Percentiles rank a stretch among this genome's conserved stretches.
Evolutionary conservation across 2,329 filamentous ascomycete genomes (phyloP).

Genomic region (Fusarium sororula): DNA sequence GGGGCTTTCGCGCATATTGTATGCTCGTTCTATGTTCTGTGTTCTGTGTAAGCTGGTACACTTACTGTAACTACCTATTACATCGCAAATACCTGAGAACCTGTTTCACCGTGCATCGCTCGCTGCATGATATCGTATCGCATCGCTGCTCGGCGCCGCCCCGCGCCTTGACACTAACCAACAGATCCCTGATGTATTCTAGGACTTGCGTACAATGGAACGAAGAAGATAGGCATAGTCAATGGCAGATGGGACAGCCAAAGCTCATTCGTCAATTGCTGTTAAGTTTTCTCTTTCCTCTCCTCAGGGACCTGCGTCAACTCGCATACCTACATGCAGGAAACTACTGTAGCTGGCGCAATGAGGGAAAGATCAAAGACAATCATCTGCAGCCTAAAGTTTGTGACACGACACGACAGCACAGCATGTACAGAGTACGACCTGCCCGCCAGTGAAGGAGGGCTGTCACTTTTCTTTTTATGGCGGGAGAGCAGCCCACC

Average conservation of each 20-base stretch:
- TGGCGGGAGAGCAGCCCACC: slow-evolving; percentile 21
- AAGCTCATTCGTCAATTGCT: slow-evolving; percentile 40
- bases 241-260: slow-evolving; percentile 4
- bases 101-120: slow-evolving; percentile 10
- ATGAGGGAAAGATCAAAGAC: slow-evolving; percentile 33
- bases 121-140: slow-evolving; percentile 31
- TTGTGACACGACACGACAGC: slow-evolving; percentile 29
- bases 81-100: slow-evolving; percentile 2
- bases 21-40: background rate
- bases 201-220: background rate
- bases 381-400: slow-evolving; percentile 21
- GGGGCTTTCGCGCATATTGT: background rate
- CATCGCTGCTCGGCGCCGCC: slow-evolving; percentile 37
- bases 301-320: slow-evolving; percentile 40
- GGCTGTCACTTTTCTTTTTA: slow-evolving; percentile 25
- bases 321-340: slow-evolving; percentile 22
- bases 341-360: slow-evolving; percentile 31
- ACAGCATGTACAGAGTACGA: background rate
- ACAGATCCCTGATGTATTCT: background rate
- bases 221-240: background rate
- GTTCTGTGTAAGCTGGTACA: background rate
- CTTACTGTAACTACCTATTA: background rate
- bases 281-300: slow-evolving; percentile 45
- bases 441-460: slow-evolving; percentile 19
- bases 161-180: slow-evolving; percentile 20